Evolutionary conservation across 2,329 filamentous ascomycete species (phyloP).

Genomic region (Aureobasidium sp.): DNA sequence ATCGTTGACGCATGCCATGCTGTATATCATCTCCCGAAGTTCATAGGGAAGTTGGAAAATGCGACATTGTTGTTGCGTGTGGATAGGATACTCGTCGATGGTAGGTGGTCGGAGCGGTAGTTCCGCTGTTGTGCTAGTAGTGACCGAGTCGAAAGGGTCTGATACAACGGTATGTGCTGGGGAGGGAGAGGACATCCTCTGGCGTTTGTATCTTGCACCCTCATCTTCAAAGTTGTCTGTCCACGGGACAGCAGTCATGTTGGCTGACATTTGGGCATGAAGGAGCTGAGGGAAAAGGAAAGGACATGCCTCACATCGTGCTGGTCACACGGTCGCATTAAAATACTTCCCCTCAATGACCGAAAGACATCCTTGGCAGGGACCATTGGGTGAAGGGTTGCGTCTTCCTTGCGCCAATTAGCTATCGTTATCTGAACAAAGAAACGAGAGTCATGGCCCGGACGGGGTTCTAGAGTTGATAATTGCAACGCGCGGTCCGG

Average conservation of each 20-base stretch:
- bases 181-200: constrained; percentile 3
- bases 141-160: not conserved
- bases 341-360: constrained; percentile 10
- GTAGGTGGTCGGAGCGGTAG: constrained; percentile 19
- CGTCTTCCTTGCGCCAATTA: constrained; percentile 1
- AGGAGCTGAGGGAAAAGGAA: not conserved
- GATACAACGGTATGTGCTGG: not conserved
- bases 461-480: not conserved
- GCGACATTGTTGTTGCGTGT: constrained; percentile 9
- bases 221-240: not conserved
- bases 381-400: not conserved
- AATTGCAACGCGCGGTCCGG: constrained; percentile 1
- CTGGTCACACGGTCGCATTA: constrained; percentile 5
- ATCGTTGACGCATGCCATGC: constrained; percentile 5
- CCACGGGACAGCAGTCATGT: not conserved
- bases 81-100: constrained; percentile 1
- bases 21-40: constrained; percentile 12
- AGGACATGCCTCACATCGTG: not conserved
- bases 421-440: constrained; percentile 6
- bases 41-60: constrained; percentile 11
- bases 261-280: not conserved
- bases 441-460: constrained; percentile 6
- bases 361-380: constrained; percentile 7
- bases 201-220: constrained; percentile 5
- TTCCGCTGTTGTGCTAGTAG: constrained; percentile 12